Conservation (phyloP, 352 stramenopile genomes). For the Phytophthora capsici region DNA sequence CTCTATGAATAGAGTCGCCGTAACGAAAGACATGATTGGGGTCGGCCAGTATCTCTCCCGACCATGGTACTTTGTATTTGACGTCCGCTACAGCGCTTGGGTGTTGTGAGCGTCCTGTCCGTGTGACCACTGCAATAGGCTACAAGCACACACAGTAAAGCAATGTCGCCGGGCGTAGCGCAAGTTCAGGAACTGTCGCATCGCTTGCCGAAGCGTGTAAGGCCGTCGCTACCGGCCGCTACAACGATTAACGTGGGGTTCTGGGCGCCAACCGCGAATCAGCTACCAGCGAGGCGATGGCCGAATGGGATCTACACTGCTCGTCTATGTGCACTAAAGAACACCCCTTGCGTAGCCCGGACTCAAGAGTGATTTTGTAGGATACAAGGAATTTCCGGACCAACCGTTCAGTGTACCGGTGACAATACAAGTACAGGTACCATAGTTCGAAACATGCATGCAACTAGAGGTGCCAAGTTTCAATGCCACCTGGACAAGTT, state of each 20-base stretch:
- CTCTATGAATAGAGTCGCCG: constrained; percentile 25
- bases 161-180: constrained; percentile 60
- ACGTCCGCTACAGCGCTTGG: constrained; percentile 14
- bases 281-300: too few species aligned
- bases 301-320: too few species aligned
- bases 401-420: too few species aligned
- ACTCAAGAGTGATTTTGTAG: too few species aligned
- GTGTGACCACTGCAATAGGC: constrained; percentile 2
- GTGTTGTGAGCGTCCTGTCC: background rate
- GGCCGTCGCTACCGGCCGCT: constrained; percentile 36
- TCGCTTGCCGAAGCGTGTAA: constrained; percentile 53
- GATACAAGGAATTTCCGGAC: too few species aligned
- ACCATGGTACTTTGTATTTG: constrained; percentile 39
- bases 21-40: constrained; percentile 12
- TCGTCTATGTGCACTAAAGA: too few species aligned
- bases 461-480: too few species aligned
- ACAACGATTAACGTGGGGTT: constrained; percentile 23
- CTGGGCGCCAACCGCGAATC: too few species aligned
- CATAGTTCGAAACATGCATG: too few species aligned
- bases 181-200: constrained; percentile 46
- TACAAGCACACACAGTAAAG: constrained; percentile 11
- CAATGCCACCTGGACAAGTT: too few species aligned
- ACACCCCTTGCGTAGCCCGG: too few species aligned
- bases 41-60: constrained; percentile 15
- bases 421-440: too few species aligned